These are phyloP conservation scores for Metarhizium brunneum DNA, from an alignment of 2,329 filamentous ascomycete genomes.

Conservation along the genomic window DNA sequence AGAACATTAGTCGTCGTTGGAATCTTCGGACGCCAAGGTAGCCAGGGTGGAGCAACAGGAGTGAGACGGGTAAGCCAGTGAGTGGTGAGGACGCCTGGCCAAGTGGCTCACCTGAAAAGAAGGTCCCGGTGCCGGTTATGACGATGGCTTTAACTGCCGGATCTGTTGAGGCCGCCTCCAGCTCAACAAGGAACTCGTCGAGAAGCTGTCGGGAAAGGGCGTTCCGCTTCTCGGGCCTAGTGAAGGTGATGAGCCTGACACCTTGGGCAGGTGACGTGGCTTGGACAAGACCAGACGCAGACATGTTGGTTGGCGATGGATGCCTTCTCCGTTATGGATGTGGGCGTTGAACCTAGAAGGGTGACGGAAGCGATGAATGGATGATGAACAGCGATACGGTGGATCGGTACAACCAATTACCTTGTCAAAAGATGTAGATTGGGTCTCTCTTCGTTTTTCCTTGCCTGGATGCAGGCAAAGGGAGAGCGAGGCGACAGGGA, in stretches of 20 bases:
- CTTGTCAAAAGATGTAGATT: not conserved
- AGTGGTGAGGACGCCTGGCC: not conserved
- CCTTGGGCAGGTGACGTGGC: slow-evolving; percentile 16
- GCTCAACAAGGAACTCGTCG: slow-evolving; percentile 27
- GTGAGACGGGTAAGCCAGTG: not conserved
- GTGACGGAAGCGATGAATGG: not conserved
- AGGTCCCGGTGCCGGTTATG: slow-evolving; percentile 23
- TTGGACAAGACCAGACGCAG: slow-evolving; percentile 10
- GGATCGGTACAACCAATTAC: not conserved
- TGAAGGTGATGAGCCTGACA: slow-evolving; percentile 39
- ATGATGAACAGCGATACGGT: not conserved
- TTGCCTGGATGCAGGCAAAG: not conserved
- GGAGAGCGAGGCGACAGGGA: not conserved
- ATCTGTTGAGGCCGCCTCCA: slow-evolving; percentile 13
- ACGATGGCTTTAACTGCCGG: slow-evolving; percentile 24
- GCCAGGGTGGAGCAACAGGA: slow-evolving; percentile 1
- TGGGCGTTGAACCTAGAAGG: not conserved
- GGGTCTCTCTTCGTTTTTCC: not conserved
- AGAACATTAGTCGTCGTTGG: not conserved
- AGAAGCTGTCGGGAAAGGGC: slow-evolving; percentile 45
- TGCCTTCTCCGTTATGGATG: not conserved
- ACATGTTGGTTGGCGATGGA: slow-evolving; percentile 6
- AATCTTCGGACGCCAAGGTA: not conserved
- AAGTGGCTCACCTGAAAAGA: slow-evolving; percentile 13
- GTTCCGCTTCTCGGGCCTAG: slow-evolving; percentile 48